Evolutionary conservation across 257 asterid genomes (phyloP).

Genomic region (Osmanthus fragrans): DNA sequence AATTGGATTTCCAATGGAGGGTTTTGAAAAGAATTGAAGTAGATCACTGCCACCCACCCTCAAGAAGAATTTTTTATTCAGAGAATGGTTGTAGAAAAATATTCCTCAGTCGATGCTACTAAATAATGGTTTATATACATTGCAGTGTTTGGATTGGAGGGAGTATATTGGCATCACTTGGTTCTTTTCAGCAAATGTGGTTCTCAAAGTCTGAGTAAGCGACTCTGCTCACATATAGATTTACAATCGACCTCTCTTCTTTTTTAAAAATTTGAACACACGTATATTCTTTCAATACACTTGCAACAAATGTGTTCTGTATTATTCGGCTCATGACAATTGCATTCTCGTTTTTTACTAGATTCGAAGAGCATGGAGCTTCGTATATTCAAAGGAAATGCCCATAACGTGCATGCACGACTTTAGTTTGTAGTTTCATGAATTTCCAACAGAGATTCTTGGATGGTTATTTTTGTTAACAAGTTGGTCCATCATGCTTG

Average conservation of each 20-base stretch:
- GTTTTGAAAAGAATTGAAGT: background rate
- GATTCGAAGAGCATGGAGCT: constrained; percentile 94
- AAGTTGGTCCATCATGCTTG: background rate
- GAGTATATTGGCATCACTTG: constrained; percentile 96
- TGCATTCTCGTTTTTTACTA: constrained; percentile 35
- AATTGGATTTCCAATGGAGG: background rate
- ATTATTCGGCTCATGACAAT: background rate
- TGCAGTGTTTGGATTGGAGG: constrained; percentile 99
- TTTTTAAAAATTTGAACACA: background rate
- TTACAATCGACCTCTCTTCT: background rate
- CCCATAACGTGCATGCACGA: constrained; percentile 42
- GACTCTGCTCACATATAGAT: background rate
- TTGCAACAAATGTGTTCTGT: background rate
- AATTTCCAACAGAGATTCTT: background rate
- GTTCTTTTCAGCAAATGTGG: constrained; percentile 99
- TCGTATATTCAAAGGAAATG: constrained; percentile 88
- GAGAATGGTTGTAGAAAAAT: background rate
- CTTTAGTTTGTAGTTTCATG: background rate
- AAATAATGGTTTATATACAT: constrained; percentile 15
- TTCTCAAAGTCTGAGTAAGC: constrained; percentile 97
- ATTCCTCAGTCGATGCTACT: constrained; percentile 3
- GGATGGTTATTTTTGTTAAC: background rate
- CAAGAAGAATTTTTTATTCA: background rate
- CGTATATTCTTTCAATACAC: background rate
- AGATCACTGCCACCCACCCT: background rate